Percentiles rank a stretch among this genome's conserved stretches.
Conservation (phyloP, 345 rosid genomes). For the Linum lewisii region DNA sequence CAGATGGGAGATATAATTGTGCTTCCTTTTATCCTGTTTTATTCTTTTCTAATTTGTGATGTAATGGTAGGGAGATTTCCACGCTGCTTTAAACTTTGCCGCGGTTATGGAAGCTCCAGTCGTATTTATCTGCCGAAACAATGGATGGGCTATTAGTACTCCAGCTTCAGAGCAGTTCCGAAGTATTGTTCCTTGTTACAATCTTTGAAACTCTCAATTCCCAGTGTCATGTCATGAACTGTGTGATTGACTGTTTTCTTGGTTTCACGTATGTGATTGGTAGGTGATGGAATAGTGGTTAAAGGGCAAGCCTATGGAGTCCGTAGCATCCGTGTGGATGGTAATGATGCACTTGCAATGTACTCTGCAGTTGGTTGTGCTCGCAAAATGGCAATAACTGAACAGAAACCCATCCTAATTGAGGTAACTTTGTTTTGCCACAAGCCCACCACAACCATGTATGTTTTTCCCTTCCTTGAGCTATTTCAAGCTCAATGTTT, state of each 20-base stretch:
- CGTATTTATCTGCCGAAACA: constrained; percentile 73
- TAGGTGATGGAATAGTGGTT: constrained; percentile 82
- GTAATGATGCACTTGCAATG: constrained; percentile 84
- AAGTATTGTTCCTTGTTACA: constrained; percentile 33
- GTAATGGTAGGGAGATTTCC: constrained; percentile 65
- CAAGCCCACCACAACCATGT: no score
- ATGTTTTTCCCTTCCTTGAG: no score
- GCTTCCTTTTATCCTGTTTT: neutral
- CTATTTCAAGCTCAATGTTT: no score
- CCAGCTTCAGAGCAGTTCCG: constrained; percentile 77
- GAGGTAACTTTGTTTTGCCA: constrained; percentile 32
- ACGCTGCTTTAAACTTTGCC: constrained; percentile 65
- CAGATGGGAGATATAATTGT: neutral
- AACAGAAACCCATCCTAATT: constrained; percentile 67
- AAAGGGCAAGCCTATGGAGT: constrained; percentile 84
- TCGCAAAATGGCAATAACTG: constrained; percentile 59
- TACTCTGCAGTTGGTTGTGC: constrained; percentile 67
- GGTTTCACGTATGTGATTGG: constrained; percentile 6
- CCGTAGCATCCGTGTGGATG: constrained; percentile 79
- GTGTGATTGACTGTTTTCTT: neutral
- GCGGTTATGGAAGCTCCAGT: constrained; percentile 78
- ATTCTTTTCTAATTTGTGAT: constrained; percentile 12
- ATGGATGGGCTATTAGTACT: constrained; percentile 91
- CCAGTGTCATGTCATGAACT: neutral
- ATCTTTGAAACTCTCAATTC: neutral